Percentiles rank a stretch among this genome's conserved stretches.
These are phyloP conservation scores for Neolentinus lepideus DNA, from an alignment of 1,284 basidiomycete species.

Conservation along the genomic window DNA sequence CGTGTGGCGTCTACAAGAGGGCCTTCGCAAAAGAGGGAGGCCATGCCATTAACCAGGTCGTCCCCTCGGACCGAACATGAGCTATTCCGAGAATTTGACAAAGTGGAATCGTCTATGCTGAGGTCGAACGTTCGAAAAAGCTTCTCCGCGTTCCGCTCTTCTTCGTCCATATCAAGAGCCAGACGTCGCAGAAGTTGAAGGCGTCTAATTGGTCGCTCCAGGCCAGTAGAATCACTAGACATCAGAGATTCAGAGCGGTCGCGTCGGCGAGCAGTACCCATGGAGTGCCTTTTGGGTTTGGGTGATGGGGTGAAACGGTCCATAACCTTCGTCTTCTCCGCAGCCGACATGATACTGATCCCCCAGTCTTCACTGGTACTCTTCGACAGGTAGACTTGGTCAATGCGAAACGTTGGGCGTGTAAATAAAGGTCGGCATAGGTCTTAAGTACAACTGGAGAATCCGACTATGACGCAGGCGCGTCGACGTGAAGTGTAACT, in stretches of 20 bases:
- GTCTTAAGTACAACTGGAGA: too few relatives aligned
- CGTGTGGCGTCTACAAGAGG: too few relatives aligned
- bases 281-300: background rate
- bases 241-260: background rate
- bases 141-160: background rate
- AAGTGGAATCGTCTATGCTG: background rate
- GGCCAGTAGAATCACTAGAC: background rate
- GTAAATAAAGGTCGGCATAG: too few relatives aligned
- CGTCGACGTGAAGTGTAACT: background rate
- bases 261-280: background rate
- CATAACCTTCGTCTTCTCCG: too few relatives aligned
- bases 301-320: background rate
- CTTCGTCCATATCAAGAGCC: background rate
- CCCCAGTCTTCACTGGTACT: too few relatives aligned
- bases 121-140: conserved; percentile 1
- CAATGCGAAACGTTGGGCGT: too few relatives aligned
- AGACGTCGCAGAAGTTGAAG: background rate
- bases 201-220: background rate
- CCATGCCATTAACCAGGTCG: background rate
- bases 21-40: background rate
- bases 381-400: too few relatives aligned
- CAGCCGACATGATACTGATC: too few relatives aligned
- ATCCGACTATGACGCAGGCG: too few relatives aligned
- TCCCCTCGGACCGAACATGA: too few relatives aligned
- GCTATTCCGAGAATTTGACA: too few relatives aligned